phyloP scores from a whole-genome alignment of 108 stramenopile species.

The Discostella stelligeroides region DNA sequence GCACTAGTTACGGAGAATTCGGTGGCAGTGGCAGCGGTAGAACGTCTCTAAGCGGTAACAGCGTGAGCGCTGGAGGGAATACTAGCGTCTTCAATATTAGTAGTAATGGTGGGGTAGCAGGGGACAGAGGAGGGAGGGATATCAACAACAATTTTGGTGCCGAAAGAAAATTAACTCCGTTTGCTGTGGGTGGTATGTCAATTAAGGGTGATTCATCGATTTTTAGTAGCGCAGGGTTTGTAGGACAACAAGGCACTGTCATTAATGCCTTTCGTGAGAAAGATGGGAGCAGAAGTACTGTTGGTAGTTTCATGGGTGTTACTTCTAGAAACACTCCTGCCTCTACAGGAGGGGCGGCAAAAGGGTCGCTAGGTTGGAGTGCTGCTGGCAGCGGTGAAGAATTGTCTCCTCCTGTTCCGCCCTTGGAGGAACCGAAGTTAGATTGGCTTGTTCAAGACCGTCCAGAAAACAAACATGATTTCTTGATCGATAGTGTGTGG shows the following conservation, averaged over 20 bases:
- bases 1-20: slow-evolving; percentile 12
- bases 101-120: background rate
- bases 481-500: background rate
- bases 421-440: slow-evolving; percentile 3
- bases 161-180: background rate
- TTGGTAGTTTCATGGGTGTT: background rate
- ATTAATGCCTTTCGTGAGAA: background rate
- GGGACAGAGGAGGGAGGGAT: background rate
- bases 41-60: background rate
- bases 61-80: slow-evolving; percentile 16
- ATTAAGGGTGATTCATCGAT: slow-evolving; percentile 33
- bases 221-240: slow-evolving; percentile 21
- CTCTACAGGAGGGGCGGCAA: background rate
- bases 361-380: background rate
- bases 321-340: background rate
- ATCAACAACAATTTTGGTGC: background rate
- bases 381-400: background rate
- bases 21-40: background rate
- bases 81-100: slow-evolving; percentile 6
- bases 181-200: slow-evolving; percentile 2
- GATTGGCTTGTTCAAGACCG: slow-evolving; percentile 4
- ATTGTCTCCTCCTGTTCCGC: background rate
- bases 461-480: background rate
- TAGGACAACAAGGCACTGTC: background rate
- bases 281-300: background rate